These are phyloP conservation scores for Hygrocybe punicea DNA, from an alignment of 768 basidiomycete genomes.

Conservation along the genomic window DNA sequence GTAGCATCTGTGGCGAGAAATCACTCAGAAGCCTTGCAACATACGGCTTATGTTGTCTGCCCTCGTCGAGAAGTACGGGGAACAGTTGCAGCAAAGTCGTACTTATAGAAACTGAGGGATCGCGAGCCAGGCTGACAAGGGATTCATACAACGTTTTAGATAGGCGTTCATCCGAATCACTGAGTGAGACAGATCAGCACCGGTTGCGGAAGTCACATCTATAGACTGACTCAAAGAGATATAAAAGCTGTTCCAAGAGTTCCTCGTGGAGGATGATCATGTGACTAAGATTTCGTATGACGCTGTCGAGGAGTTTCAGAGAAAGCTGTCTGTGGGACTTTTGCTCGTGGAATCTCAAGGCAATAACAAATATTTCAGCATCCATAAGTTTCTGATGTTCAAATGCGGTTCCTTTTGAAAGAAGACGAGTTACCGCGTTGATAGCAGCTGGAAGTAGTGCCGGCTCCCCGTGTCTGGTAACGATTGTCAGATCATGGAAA, in stretches of 20 bases:
- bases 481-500: background rate
- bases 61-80: conserved; percentile 10
- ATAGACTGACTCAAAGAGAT: conserved; percentile 17
- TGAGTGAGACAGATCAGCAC: conserved; percentile 4
- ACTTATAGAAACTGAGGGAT: background rate
- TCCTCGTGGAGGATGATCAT: conserved; percentile 12
- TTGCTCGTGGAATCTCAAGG: conserved; percentile 7
- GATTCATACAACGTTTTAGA: conserved; percentile 14
- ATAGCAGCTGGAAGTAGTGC: conserved; percentile 11
- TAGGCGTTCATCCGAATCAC: conserved; percentile 16
- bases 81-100: conserved; percentile 10
- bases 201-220: background rate
- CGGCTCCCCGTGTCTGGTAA: conserved; percentile 9
- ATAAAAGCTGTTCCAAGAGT: conserved; percentile 9
- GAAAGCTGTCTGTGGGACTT: conserved; percentile 11
- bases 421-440: conserved; percentile 12
- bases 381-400: conserved; percentile 15
- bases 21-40: conserved; percentile 13
- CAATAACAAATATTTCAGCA: conserved; percentile 12
- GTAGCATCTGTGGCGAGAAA: conserved; percentile 14
- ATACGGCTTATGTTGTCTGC: conserved; percentile 9
- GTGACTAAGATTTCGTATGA: conserved; percentile 14
- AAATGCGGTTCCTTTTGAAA: conserved; percentile 14
- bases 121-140: conserved; percentile 10
- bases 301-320: conserved; percentile 13